Conservation (phyloP, 1,139 yeast species). For the Barnettozyma hawaiiensis region DNA sequence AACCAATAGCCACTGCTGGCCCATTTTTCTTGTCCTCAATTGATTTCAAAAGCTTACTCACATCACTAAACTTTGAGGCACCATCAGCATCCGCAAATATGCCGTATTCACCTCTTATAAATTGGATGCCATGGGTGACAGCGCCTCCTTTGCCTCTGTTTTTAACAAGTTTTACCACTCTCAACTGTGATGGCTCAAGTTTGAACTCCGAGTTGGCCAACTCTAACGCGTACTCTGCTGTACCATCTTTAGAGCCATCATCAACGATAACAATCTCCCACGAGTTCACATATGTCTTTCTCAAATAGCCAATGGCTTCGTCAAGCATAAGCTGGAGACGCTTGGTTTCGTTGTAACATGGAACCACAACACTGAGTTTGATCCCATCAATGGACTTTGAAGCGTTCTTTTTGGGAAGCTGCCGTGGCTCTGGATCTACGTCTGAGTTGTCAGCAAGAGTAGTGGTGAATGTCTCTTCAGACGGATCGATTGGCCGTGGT, state of each 20-base stretch:
- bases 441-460: conserved; percentile 11
- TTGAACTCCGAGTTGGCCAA: conserved; percentile 48
- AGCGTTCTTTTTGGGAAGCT: conserved; percentile 14
- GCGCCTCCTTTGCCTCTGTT: conserved; percentile 99
- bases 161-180: conserved; percentile 60
- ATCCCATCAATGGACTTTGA: conserved; percentile 29
- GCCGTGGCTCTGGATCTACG: conserved; percentile 17
- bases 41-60: conserved; percentile 44
- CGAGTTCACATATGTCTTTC: conserved; percentile 29
- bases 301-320: conserved; percentile 62
- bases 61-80: conserved; percentile 78
- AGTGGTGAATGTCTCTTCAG: conserved; percentile 36
- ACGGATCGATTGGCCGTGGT: conserved; percentile 37
- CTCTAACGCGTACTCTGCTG: conserved; percentile 63
- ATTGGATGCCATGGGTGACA: conserved; percentile 86
- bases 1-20: conserved; percentile 77
- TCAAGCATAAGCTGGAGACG: conserved; percentile 72
- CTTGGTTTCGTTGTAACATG: conserved; percentile 82
- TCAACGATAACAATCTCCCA: conserved; percentile 87
- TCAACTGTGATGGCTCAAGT: conserved; percentile 53
- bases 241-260: conserved; percentile 85
- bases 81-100: conserved; percentile 98
- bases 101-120: conserved; percentile 64
- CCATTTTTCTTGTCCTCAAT: conserved; percentile 32
- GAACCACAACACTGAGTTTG: conserved; percentile 71